Percentiles rank a stretch among this genome's conserved stretches.
Evolutionary conservation across 208 protist genomes (phyloP).

Genomic region (Herpetomonas tarakana): DNA sequence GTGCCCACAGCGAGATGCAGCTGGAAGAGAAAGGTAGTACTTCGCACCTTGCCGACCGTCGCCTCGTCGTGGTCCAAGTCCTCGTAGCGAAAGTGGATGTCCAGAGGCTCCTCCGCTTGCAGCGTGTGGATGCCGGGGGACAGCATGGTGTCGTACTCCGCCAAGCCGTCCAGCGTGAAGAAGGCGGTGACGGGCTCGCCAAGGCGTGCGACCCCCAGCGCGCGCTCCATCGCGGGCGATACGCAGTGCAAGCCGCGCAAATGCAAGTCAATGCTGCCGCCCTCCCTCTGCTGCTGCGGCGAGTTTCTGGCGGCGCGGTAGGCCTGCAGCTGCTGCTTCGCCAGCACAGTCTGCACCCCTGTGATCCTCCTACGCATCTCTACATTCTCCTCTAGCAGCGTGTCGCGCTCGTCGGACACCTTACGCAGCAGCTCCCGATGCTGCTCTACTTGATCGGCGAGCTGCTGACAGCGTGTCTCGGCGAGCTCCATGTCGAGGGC

Average conservation of each 20-base stretch:
- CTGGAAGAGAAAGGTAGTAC: slow-evolving; percentile 68
- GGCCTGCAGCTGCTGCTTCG: slow-evolving; percentile 81
- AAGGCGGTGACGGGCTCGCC: slow-evolving; percentile 46
- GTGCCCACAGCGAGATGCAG: slow-evolving; percentile 36
- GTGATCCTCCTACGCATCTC: slow-evolving; percentile 66
- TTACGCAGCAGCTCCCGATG: slow-evolving; percentile 22
- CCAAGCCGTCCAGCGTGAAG: slow-evolving; percentile 70
- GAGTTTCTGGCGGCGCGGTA: slow-evolving; percentile 48
- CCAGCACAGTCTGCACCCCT: slow-evolving; percentile 84
- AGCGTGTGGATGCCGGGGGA: slow-evolving; percentile 60
- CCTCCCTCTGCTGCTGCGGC: slow-evolving; percentile 6
- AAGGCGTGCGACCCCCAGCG: slow-evolving; percentile 31
- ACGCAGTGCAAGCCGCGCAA: slow-evolving; percentile 40
- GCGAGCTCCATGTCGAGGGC: slow-evolving; percentile 84
- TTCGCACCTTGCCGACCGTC: slow-evolving; percentile 47
- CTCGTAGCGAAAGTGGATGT: slow-evolving; percentile 71
- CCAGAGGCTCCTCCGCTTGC: slow-evolving; percentile 36
- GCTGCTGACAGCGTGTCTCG: slow-evolving; percentile 61
- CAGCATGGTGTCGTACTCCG: slow-evolving; percentile 77
- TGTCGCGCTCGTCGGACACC: slow-evolving; percentile 65
- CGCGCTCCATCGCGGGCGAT: slow-evolving; percentile 21
- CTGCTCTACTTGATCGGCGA: slow-evolving; percentile 60
- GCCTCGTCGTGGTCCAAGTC: slow-evolving; percentile 50
- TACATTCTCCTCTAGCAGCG: slow-evolving; percentile 77
- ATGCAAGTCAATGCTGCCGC: slow-evolving; percentile 50